Conservation (phyloP, 2,329 filamentous ascomycete genomes). For the Neonectria sp. region DNA sequence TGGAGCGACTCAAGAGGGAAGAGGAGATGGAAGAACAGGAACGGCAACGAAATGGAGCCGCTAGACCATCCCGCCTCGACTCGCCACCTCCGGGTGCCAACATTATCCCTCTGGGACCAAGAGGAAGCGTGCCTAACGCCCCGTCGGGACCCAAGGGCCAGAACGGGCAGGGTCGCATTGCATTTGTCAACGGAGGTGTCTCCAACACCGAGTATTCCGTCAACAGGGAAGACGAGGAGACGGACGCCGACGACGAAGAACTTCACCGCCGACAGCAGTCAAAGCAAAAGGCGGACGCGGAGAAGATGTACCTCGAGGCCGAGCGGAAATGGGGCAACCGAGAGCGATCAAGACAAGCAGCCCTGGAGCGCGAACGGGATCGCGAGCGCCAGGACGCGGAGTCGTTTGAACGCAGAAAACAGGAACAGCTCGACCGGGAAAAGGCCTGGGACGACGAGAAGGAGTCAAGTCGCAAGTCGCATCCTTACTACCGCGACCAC, state of each 20-base stretch:
- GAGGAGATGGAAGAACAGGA: constrained; percentile 94
- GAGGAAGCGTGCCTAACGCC: constrained; percentile 76
- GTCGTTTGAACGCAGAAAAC: constrained; percentile 75
- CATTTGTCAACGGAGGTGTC: constrained; percentile 85
- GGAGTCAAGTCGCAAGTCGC: constrained; percentile 80
- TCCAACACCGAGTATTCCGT: constrained; percentile 71
- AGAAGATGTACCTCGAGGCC: constrained; percentile 87
- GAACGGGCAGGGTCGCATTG: constrained; percentile 73
- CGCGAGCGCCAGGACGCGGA: constrained; percentile 83
- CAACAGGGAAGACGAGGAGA: constrained; percentile 86
- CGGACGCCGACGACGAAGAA: constrained; percentile 89
- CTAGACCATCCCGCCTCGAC: constrained; percentile 76
- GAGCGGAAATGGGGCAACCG: constrained; percentile 93
- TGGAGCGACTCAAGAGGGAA: constrained; percentile 89
- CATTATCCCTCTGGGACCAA: constrained; percentile 58
- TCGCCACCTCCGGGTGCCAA: constrained; percentile 81
- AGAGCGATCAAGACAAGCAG: constrained; percentile 86
- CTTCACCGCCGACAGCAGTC: constrained; percentile 80
- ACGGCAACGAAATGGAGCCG: constrained; percentile 76
- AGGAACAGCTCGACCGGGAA: constrained; percentile 75
- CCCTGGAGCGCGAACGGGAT: constrained; percentile 86
- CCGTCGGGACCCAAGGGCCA: constrained; percentile 78
- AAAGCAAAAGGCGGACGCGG: constrained; percentile 81
- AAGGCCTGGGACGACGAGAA: constrained; percentile 91
- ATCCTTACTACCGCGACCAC: constrained; percentile 90